Evolutionary conservation across 306 rosid genomes (phyloP).

Genomic region (Quercus berberidifolia): DNA sequence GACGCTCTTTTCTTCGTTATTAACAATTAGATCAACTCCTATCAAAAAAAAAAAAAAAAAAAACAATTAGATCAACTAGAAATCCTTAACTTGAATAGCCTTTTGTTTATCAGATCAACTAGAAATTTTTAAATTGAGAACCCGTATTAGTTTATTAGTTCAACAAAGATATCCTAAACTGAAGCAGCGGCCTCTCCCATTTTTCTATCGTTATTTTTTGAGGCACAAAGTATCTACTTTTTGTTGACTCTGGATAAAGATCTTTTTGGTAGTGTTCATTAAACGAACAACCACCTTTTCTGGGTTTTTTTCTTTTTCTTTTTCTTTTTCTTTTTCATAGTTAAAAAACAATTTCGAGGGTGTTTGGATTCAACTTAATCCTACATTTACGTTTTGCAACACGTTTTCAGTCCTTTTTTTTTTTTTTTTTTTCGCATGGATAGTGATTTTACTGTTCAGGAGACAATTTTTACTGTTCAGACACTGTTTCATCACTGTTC

Average conservation of each 20-base stretch:
- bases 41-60: no score
- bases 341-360: background rate
- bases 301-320: background rate
- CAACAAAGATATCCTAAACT: background rate
- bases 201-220: background rate
- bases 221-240: background rate
- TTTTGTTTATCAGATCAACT: constrained; percentile 6
- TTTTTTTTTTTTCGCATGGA: no score
- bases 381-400: no score
- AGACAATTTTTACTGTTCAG: no score
- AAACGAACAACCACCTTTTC: background rate
- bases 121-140: background rate
- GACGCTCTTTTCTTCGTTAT: background rate
- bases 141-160: background rate
- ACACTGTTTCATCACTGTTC: no score
- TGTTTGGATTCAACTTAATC: no score
- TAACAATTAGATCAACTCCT: constrained; percentile 5
- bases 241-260: background rate
- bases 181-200: background rate
- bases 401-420: no score
- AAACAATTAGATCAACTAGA: constrained; percentile 6
- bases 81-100: background rate
- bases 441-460: no score
- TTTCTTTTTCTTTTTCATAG: background rate
- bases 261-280: background rate